Conservation (phyloP, 306 rosid species). For the Heteromeles arbutifolia region DNA sequence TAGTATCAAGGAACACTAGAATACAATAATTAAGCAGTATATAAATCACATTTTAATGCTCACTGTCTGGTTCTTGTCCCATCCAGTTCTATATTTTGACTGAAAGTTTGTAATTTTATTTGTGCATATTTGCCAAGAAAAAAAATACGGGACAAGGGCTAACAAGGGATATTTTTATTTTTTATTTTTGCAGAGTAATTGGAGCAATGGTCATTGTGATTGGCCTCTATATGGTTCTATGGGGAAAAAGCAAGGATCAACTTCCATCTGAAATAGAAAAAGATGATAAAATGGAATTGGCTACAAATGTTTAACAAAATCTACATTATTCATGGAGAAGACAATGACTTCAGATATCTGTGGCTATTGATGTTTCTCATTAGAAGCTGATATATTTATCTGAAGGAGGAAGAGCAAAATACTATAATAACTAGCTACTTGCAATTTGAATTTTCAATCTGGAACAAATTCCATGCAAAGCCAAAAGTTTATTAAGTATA, state of each 20-base stretch:
- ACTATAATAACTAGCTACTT: neutral
- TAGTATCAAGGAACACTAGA: too few relatives aligned
- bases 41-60: neutral
- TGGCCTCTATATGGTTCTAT: constrained; percentile 44
- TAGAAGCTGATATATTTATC: neutral
- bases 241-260: constrained; percentile 48
- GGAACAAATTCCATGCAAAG: too few relatives aligned
- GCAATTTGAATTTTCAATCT: neutral
- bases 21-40: too few relatives aligned
- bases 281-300: neutral
- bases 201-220: constrained; percentile 38
- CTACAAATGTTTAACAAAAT: constrained; percentile 11
- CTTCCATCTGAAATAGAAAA: neutral
- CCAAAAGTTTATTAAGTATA: too few relatives aligned
- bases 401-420: neutral
- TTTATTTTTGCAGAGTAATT: constrained; percentile 22
- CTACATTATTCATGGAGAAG: neutral
- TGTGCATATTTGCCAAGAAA: too few relatives aligned
- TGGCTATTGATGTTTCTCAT: neutral
- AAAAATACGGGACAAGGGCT: neutral
- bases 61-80: too few relatives aligned
- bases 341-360: neutral
- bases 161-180: neutral
- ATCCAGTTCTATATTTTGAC: too few relatives aligned
- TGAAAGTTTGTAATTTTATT: too few relatives aligned